Percentiles rank a stretch among this genome's conserved stretches.
Conservation (phyloP, 2,329 filamentous ascomycete genomes). For the Fusarium ambrosium region DNA sequence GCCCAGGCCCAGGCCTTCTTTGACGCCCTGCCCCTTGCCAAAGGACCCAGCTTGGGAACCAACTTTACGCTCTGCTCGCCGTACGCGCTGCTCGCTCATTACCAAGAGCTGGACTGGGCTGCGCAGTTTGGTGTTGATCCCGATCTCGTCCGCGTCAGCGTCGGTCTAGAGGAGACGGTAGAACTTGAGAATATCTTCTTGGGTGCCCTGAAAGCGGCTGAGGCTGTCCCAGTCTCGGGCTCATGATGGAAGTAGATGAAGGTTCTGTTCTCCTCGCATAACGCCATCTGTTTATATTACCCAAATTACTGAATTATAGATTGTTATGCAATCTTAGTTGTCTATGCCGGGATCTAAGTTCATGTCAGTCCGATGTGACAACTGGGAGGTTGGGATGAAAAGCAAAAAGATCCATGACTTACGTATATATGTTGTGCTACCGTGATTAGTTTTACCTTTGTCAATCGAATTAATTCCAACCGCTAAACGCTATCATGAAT, state of each 20-base stretch:
- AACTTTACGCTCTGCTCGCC: constrained; percentile 96
- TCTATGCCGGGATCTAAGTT: background rate
- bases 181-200: constrained; percentile 75
- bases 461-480: background rate
- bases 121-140: constrained; percentile 83
- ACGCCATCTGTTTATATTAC: constrained; percentile 4
- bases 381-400: background rate
- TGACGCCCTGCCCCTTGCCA: constrained; percentile 87
- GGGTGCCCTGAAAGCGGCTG: constrained; percentile 75
- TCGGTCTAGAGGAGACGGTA: constrained; percentile 85
- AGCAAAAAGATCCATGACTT: constrained; percentile 6
- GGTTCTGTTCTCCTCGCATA: constrained; percentile 10
- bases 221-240: constrained; percentile 36
- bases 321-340: background rate
- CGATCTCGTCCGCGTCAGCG: constrained; percentile 86
- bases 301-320: background rate
- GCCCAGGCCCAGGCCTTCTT: constrained; percentile 84
- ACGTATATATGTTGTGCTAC: constrained; percentile 6
- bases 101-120: constrained; percentile 92
- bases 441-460: background rate
- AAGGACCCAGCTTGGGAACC: constrained; percentile 94
- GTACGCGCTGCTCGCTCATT: constrained; percentile 93
- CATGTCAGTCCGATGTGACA: constrained; percentile 16
- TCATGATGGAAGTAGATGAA: constrained; percentile 11
- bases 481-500: constrained; percentile 7